Percentiles rank a stretch among this genome's conserved stretches.
Evolutionary conservation across 2,329 filamentous ascomycete genomes (phyloP).

Genomic region (Aciculosporium take): DNA sequence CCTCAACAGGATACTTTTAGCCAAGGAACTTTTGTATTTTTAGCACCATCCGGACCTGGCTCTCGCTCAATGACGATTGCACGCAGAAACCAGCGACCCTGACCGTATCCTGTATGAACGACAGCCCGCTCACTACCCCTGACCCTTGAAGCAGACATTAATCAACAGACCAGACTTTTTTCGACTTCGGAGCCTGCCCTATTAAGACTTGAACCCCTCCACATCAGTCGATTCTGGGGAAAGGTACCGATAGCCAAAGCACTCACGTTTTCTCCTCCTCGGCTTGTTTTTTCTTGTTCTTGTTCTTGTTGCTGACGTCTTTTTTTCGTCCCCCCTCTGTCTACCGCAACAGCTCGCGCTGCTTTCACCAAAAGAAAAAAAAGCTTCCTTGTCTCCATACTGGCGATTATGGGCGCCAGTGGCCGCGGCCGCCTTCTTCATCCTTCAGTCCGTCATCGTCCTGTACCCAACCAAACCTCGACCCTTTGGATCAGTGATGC

Average conservation of each 20-base stretch:
- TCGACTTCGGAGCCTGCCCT: constrained; percentile 8
- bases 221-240: constrained; percentile 11
- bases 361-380: neutral
- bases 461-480: constrained; percentile 18
- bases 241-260: constrained; percentile 9
- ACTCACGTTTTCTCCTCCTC: constrained; percentile 1
- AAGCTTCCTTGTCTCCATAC: constrained; percentile 15
- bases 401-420: constrained; percentile 23
- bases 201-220: constrained; percentile 10
- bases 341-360: constrained; percentile 2
- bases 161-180: constrained; percentile 1
- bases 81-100: constrained; percentile 4
- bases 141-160: constrained; percentile 1
- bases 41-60: too few species aligned
- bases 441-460: constrained; percentile 17
- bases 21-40: constrained; percentile 27
- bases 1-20: constrained; percentile 22
- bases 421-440: constrained; percentile 18
- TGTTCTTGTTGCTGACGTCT: constrained; percentile 6
- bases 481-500: constrained; percentile 23
- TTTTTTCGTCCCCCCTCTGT: constrained; percentile 9
- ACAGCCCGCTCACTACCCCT: too few species aligned
- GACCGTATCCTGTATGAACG: constrained; percentile 2
- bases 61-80: too few species aligned
- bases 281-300: neutral